Conservation (phyloP, 2,329 filamentous ascomycete species). For the Aplosporella prunicola region DNA sequence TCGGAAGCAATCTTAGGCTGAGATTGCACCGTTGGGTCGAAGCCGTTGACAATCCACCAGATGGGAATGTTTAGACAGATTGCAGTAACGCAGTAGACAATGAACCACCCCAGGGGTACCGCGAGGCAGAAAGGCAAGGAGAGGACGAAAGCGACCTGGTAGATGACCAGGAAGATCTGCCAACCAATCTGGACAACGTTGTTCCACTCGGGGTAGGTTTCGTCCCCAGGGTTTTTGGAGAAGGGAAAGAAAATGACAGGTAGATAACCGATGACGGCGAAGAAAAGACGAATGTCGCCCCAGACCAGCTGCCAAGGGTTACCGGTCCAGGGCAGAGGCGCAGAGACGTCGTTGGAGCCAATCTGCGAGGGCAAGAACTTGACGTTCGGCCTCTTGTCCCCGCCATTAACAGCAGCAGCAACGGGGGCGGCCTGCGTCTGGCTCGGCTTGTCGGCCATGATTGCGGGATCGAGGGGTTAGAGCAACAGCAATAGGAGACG, state of each 20-base stretch:
- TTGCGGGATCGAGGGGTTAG: no score
- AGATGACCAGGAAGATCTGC: slow-evolving; percentile 48
- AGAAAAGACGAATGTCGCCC: slow-evolving; percentile 17
- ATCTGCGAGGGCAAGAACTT: slow-evolving; percentile 10
- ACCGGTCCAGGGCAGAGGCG: slow-evolving; percentile 19
- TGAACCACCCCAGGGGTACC: slow-evolving; percentile 35
- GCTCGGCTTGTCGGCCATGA: no score
- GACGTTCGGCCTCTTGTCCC: no score
- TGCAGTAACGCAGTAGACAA: slow-evolving; percentile 21
- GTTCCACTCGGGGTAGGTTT: slow-evolving; percentile 49
- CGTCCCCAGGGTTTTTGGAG: slow-evolving; percentile 34
- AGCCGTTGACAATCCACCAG: slow-evolving; percentile 28
- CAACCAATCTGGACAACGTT: slow-evolving; percentile 51
- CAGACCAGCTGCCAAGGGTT: slow-evolving; percentile 16
- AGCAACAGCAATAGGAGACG: no score
- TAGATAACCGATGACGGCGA: slow-evolving; percentile 12
- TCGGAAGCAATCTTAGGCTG: slow-evolving; percentile 41
- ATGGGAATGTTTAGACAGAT: slow-evolving; percentile 22
- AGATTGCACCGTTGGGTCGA: slow-evolving; percentile 37
- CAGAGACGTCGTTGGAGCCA: not conserved
- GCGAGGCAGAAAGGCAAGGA: slow-evolving; percentile 42
- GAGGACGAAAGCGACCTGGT: slow-evolving; percentile 54
- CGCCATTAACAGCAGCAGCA: no score
- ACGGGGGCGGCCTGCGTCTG: no score
- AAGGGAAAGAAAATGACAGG: slow-evolving; percentile 16